Percentiles rank a stretch among this genome's conserved stretches.
Evolutionary conservation across 176 grass and related monocot genomes (phyloP).

Genomic region (Aegilops bicornis): DNA sequence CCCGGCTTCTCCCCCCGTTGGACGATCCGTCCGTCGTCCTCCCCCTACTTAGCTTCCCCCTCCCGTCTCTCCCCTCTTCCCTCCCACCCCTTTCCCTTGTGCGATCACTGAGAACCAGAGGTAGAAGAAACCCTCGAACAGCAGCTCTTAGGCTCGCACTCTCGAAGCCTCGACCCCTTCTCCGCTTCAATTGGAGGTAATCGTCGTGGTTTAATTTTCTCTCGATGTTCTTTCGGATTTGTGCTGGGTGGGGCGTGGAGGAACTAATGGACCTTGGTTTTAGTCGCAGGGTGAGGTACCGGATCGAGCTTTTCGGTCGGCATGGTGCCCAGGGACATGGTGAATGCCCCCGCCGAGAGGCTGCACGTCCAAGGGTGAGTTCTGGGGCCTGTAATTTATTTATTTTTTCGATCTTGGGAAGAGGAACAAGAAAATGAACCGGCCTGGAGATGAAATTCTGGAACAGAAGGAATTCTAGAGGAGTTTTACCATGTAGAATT

Average conservation of each 20-base stretch:
- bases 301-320: not conserved
- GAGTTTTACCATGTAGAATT: not conserved
- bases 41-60: slow-evolving; percentile 9
- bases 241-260: not conserved
- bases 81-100: not conserved
- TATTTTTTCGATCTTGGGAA: not conserved
- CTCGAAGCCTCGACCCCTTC: not conserved
- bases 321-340: slow-evolving; percentile 50
- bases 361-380: slow-evolving; percentile 28
- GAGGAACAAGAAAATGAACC: not conserved
- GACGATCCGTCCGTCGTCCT: not conserved
- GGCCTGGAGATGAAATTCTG: not conserved
- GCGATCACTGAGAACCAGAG: not conserved
- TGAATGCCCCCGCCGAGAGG: not conserved
- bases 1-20: not conserved
- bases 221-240: not conserved
- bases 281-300: not conserved
- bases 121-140: not conserved
- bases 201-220: not conserved
- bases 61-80: not conserved
- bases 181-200: not conserved
- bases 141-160: no score
- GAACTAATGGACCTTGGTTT: slow-evolving; percentile 5
- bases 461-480: not conserved
- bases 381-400: not conserved